Percentiles rank a stretch among this genome's conserved stretches.
Evolutionary conservation across 2,329 filamentous ascomycete genomes (phyloP).

Genomic region (Diaporthe humulicola): DNA sequence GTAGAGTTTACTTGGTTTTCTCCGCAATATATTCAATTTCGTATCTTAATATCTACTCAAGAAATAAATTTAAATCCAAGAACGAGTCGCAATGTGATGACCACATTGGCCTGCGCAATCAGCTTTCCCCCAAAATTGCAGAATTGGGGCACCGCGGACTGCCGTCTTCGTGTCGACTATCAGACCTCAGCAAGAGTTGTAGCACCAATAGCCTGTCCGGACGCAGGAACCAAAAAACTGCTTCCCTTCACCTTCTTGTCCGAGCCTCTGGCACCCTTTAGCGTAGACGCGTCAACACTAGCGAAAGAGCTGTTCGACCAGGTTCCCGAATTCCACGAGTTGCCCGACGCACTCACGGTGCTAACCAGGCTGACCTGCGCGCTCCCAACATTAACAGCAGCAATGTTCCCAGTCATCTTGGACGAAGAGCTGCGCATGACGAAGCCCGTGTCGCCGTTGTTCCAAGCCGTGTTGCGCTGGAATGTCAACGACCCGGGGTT

Average conservation of each 20-base stretch:
- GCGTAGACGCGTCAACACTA: not conserved
- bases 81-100: not conserved
- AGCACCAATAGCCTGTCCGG: slow-evolving; percentile 14
- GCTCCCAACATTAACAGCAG: slow-evolving; percentile 8
- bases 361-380: slow-evolving; percentile 2
- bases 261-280: slow-evolving; percentile 10
- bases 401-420: slow-evolving; percentile 15
- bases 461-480: slow-evolving; percentile 59
- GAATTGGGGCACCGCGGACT: not conserved
- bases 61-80: too few species aligned
- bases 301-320: slow-evolving; percentile 14
- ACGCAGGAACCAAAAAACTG: not conserved
- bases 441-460: slow-evolving; percentile 49
- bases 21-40: too few species aligned
- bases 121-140: not conserved
- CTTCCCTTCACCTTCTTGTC: slow-evolving; percentile 11
- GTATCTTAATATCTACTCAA: too few species aligned
- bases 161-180: not conserved
- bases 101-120: not conserved
- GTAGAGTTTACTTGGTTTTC: too few species aligned
- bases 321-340: slow-evolving; percentile 6
- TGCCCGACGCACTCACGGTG: slow-evolving; percentile 3
- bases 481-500: slow-evolving; percentile 56
- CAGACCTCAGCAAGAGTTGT: slow-evolving; percentile 7
- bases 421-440: slow-evolving; percentile 2